These are phyloP conservation scores for Crithidia brevicula DNA, from an alignment of 208 protist species.

Conservation along the genomic window DNA sequence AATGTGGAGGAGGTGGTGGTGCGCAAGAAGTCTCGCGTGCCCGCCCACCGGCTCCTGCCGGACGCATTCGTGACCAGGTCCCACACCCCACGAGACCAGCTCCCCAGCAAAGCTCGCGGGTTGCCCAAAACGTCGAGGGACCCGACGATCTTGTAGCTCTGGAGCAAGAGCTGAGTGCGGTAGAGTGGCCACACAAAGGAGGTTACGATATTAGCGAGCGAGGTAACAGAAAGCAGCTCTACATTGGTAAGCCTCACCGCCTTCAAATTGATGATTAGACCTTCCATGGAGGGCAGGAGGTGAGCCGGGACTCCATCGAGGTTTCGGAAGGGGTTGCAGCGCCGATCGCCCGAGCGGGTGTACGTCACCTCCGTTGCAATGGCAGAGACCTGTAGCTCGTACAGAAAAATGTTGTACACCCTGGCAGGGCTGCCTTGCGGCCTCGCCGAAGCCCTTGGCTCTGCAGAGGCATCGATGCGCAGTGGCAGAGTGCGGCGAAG, in stretches of 20 bases:
- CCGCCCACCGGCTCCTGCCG: slow-evolving; percentile 43
- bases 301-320: slow-evolving; percentile 29
- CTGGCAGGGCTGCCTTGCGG: too few relatives aligned
- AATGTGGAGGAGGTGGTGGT: slow-evolving; percentile 69
- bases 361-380: slow-evolving; percentile 52
- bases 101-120: slow-evolving; percentile 59
- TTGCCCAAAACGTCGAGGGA: slow-evolving; percentile 80
- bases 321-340: slow-evolving; percentile 56
- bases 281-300: slow-evolving; percentile 67
- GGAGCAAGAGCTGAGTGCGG: slow-evolving; percentile 64
- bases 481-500: too few relatives aligned
- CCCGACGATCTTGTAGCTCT: slow-evolving; percentile 77
- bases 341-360: slow-evolving; percentile 43
- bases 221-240: slow-evolving; percentile 36
- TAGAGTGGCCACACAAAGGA: slow-evolving; percentile 59
- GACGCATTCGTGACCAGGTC: slow-evolving; percentile 46
- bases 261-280: slow-evolving; percentile 28
- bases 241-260: slow-evolving; percentile 37
- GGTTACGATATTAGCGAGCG: slow-evolving; percentile 23
- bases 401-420: slow-evolving; percentile 49
- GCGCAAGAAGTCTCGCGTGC: slow-evolving; percentile 53
- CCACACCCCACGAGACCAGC: slow-evolving; percentile 63
- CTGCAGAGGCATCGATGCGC: too few relatives aligned
- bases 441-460: too few relatives aligned
- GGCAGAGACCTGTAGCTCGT: slow-evolving; percentile 43